Base-by-base conservation (phyloP, 2,329 filamentous ascomycete species). In the Aspergillus flavus region DNA sequence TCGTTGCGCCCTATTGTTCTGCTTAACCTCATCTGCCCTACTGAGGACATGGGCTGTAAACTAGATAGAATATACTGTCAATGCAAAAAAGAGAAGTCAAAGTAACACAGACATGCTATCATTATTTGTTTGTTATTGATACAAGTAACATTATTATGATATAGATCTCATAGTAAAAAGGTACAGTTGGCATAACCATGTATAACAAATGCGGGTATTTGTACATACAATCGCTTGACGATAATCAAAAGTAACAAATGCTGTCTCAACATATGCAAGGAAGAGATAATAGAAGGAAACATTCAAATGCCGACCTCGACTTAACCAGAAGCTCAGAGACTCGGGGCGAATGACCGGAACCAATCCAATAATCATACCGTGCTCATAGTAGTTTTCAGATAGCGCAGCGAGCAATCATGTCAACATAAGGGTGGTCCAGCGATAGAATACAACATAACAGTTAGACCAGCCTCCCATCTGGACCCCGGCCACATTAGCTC, bases 11-110 rank as follows among this genome's bases (percentile, higher is more conserved):
- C 10, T 21, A 39, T 53, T 41, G 34, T 36, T 52, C 36, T 61
- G 54, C 39, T 55, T 46, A 23, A 12, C 36, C 32, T 39, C 50
- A 50, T 36, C 41, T 28, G n/a, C 39, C 57, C 54, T 59, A 59
- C 28, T 19, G 16, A 30, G 23, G 52, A 55, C 14, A 16, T 21
- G 34, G 52, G 6, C n/a, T 62, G 61, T 62, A 62, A 58, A 62
- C 56, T 62, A 62, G 48, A 59, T 62, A 62, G 61, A 62, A 56
- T 21, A 28, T 60, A 54, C n/a, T 61, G 28, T 52, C 59, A 50
- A 57, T 45, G 23, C 30, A 19, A 21, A 19, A 34, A 54, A 61
- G 41, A 58, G 12, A 57, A 28, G 21, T 14, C n/a, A 52, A 52
- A 53, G 36, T 34, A 16, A 58, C 43, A 57, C 54, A 52, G 14